Base-by-base conservation (phyloP, 768 basidiomycete genomes). In the Gymnopilus dilepis region DNA sequence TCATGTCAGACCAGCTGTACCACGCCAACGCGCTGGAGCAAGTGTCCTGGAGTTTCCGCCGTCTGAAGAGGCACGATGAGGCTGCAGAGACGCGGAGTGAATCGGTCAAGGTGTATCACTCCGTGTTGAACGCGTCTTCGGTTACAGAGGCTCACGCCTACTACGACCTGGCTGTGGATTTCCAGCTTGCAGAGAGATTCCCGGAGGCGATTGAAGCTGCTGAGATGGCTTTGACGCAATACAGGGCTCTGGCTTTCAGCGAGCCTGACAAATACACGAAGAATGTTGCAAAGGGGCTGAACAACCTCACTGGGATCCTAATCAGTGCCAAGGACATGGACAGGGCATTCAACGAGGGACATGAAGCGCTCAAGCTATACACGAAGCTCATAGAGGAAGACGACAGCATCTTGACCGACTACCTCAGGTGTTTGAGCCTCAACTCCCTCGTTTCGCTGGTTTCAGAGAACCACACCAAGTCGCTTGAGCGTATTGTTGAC, bases 21-120 rank as follows among this genome's bases (percentile, higher is more conserved):
- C 54, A 55, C 37, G 65, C 65, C n/a, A 61, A 65, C 19, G 61
- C 65, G 3, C 61, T 62, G 2, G 53, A 57, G 17, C 55, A 60
- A 33, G 42, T 60, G 17, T 61, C 60, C 17, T 61, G 58, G 60
- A 62, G 58, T 17, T 55, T 59, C 40, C 55, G 61, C 19, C 53
- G 48, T 15, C 47, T 65, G 24, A 43, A 60, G 38, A 54, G 61
- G n/a, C 65, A 65, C 34, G 55, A 59, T 3, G 65, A 65, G 31
- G 65, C 65, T n/a, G 60, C 58, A 8, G 33, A 40, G 3, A 57
- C 50, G 7, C 43, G 65, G 19, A 52, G 54, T 3, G 61, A 65
- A 37, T 62, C 65, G 5, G 58, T 62, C 7, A 56, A 45, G 22
- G 53, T 61, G 4, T 65, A 65, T 24, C 56, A 60, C 19, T 34